Evolutionary conservation across 2,329 filamentous ascomycete species (phyloP).

Genomic region (Hyphodiscus sp.): DNA sequence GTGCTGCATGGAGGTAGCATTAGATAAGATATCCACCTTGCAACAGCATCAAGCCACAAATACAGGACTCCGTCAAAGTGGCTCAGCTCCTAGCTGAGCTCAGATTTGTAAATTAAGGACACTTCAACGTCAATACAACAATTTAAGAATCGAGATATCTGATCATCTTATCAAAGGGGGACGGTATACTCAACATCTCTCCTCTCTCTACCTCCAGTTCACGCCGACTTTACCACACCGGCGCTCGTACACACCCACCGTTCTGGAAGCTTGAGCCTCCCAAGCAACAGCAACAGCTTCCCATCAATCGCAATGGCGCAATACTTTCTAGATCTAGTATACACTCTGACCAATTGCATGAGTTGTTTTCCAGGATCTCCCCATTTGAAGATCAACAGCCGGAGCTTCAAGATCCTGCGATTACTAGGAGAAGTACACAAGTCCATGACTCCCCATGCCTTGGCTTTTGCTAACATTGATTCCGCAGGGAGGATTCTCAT

Average conservation of each 20-base stretch:
- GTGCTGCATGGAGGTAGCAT: no score
- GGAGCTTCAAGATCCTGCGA: constrained; percentile 92
- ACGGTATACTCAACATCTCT: neutral
- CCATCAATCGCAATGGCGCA: constrained; percentile 57
- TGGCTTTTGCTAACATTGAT: constrained; percentile 10
- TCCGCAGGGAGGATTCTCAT: constrained; percentile 84
- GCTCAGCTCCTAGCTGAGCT: neutral
- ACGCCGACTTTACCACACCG: neutral
- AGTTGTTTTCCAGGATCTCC: constrained; percentile 94
- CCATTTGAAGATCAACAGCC: constrained; percentile 88
- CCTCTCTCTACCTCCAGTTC: neutral
- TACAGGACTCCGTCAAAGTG: neutral
- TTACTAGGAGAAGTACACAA: constrained; percentile 76
- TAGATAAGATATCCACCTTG: no score
- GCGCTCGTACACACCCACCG: neutral
- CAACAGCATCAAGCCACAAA: neutral
- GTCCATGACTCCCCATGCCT: neutral
- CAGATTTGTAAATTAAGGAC: neutral
- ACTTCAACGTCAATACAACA: neutral
- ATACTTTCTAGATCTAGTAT: constrained; percentile 81
- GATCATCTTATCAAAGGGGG: neutral
- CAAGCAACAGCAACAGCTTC: neutral
- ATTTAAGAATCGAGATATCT: neutral
- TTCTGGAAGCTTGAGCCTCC: neutral
- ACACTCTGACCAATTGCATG: constrained; percentile 89